Evolutionary conservation across 805 yeast species (phyloP), one percentile per base, ranked within the genome.

Genomic region (Isabelozyma rhagii): DNA sequence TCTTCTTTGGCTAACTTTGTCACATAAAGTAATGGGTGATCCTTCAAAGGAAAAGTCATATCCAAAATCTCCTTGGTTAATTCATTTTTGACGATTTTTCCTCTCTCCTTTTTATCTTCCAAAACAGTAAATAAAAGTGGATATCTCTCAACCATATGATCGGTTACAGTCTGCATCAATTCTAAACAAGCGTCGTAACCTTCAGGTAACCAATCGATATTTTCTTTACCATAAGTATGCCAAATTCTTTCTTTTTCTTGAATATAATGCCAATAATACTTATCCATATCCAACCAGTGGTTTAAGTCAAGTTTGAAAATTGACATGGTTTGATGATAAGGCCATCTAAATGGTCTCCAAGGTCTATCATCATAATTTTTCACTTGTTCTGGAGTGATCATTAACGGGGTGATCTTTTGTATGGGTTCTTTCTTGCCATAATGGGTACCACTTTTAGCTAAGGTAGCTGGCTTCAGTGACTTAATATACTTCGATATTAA

Each of bases 201-300:
- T 54, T 81, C 89, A 5, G 89, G 88, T 31, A 83, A 69, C 82
- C 85, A 81, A 55, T 80, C 89, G 54, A 83, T 74, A 59, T 84
- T 83, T 46, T 81, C 80, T 45, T 76, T 74, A 8, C 88, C 89
- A 58, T 82, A 82, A 45, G 75, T 67, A 57, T 76, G 78, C 63
- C 77, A 75, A 43, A 85, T 78, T 50, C 87, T 68, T 58, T 77
- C 65, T 64, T 84, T 84, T 59, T 85, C 89, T 52, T 79, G 72
- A 49, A 84, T 77, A 57, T 85, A 85, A 54, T 82, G 84, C 63
- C 82, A 73, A 60, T 84, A 85, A 66, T 83, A 85, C 63, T 84
- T 85, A 63, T 85, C 91, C 90, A 85, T 85, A 58, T 85, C 90
- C 55, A 85, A 67, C 91, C 91, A 85, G 66, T 85, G 87, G 63